Base-by-base conservation (phyloP, 345 rosid genomes). In the Lepidium sativum region DNA sequence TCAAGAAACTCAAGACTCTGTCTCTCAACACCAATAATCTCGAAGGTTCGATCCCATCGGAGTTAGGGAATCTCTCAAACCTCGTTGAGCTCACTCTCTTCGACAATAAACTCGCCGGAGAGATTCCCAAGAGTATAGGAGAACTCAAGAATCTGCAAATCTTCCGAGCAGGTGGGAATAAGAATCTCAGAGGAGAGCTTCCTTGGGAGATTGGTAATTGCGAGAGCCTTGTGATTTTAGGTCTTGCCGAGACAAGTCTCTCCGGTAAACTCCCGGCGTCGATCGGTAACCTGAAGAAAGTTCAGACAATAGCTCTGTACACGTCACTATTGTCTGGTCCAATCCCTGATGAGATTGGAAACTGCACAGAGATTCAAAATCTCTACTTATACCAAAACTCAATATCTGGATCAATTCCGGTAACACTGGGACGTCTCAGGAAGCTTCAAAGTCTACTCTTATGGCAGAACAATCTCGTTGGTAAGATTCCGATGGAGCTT, bases 381-480 rank as follows among this genome's bases (percentile, higher is more conserved):
- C 79, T 94, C 60, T 90, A 82, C 80, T 65, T 94, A 67, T 88
- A 86, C 71, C 92, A 94, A 87, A 94, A 85, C 76, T 88, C 92
- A 6, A 78, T 94, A 43, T 86, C 97, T 0, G 95, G 97, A 33
- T 77, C 89, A 6, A 78, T 90, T 53, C 99, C 96, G 2, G 64
- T 54, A 50, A 68, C 68, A 62, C 42, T 88, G 32, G 99, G 96
- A 25, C 60, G 81, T 69, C 96, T 94, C 50, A 65, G 49, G 20
- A 88, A 90, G 89, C 90, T 94, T 69, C 87, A 82, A 68, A 86
- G 82, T 65, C 69, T 94, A 27, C 86, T 90, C 15, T 63, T 90
- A 61, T 94, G 99, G 97, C 92, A 94, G 77, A 94, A 89, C 78
- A 86, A 81, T 77, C 73, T 94, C 57, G 99, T 90, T 34, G 96